Base-by-base conservation (phyloP, 345 rosid genomes). In the Moricandia arvensis region DNA sequence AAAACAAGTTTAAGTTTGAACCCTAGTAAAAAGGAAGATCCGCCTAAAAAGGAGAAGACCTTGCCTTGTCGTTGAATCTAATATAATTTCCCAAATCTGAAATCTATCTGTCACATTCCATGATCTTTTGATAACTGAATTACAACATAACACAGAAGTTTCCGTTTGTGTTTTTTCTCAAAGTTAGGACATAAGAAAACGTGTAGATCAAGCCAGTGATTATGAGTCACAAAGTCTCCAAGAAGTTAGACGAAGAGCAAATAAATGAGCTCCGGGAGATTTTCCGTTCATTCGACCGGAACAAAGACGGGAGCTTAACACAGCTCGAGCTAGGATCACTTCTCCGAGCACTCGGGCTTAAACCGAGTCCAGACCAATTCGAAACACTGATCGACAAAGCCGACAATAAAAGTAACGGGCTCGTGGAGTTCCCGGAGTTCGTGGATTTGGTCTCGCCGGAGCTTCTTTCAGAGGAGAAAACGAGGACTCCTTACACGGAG, bases 271-370 rank as follows among this genome's bases (percentile, higher is more conserved):
- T 94, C 10, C 90, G 89, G 2, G 90, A 91, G 64, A 89, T 90
- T 51, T 94, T 94, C 79, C 85, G 97, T 8, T 86, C 97, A 4
- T 94, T 94, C 33, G 97, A 94, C 63, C 80, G 89, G 71, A 89
- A 92, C 88, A 85, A 85, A 30, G 97, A 92, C 69, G 99, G 97
- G 0, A 89, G 97, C 78, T 78, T 94, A 45, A 94, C 99, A 0
- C 93, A 92, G 69, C 88, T 90, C 15, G 97, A 94, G 85, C 83
- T 94, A 4, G 96, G 93, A 38, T 94, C 97, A 8, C 88, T 94
- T 55, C 81, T 94, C 66, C 87, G 97, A 59, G 90, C 97, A 1
- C 79, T 94, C 0, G 89, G 93, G 4, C 74, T 94, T 24, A 88
- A 87, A 51, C 96, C 97, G 3, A 88, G 93, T 75, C 79, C 84